Evolutionary conservation across 306 rosid genomes (phyloP), one percentile per base, ranked within the genome.

Genomic region (Styphnolobium japonicum): DNA sequence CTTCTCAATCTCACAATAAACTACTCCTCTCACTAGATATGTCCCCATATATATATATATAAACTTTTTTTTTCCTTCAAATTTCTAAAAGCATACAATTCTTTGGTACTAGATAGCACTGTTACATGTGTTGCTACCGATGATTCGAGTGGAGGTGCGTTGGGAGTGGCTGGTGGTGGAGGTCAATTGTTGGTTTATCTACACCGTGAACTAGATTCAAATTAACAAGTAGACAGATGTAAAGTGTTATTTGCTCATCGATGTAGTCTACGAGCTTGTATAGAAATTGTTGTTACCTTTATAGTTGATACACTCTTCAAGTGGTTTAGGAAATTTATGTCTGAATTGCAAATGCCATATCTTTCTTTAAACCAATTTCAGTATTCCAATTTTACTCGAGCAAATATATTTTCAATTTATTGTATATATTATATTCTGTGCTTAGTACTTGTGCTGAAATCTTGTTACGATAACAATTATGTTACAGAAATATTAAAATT

Each of bases 101-200:
- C 27, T 51, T 18, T 75, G 65, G 75, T 40, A 7, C 49, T 70
- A 93, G 98, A 83, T 80, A 87, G 85, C 84, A 61, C 68, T 69
- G 88, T 82, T 36, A 77, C 92, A 8, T 89, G 93, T 80, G 85
- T 89, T 79, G 90, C 93, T 42, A 89, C 90, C 2, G 98, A 93
- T 78, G 86, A 77, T 82, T 86, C 82, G 4, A 74, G 75, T 74
- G 77, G 67, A 46, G 88, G 94, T 51, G 90, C 85, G 9, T 80
- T 91, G 37, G 98, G 94, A 51, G 86, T 91, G 21, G 93, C 93
- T 7, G 71, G 84, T 45, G 84, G 63, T 40, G 79, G 82, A 34
- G 89, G 89, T 23, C 75, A 86, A 21, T 62, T 90, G 83, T 73
- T 90, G 79, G 86, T 92, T 70, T 92, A 82, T 86, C 82, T 83